Percentiles rank a stretch among this genome's conserved stretches.
These are phyloP conservation scores for Apiotrichum siamense DNA, from an alignment of 1,284 basidiomycete species.

Conservation along the genomic window DNA sequence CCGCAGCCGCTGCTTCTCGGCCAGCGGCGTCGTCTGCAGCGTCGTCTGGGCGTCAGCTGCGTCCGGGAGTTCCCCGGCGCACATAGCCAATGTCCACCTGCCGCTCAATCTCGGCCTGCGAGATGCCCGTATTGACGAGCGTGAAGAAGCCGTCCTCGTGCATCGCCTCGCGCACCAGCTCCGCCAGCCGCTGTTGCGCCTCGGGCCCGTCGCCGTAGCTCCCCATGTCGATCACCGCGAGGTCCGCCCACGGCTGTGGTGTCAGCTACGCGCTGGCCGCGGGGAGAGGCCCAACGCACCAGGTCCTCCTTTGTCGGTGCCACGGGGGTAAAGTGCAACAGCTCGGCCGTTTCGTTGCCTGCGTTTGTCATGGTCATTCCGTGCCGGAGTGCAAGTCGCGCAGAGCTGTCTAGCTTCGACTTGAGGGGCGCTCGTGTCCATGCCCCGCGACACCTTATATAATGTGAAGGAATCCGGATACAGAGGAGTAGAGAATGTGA, in stretches of 20 bases:
- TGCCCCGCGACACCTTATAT: no score
- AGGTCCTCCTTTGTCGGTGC: conserved; percentile 2
- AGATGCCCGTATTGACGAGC: conserved; percentile 12
- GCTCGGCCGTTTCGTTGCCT: not conserved
- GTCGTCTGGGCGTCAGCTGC: conserved; percentile 15
- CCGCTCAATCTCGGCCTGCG: conserved; percentile 15
- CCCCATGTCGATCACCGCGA: conserved; percentile 18
- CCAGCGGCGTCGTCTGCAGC: conserved; percentile 15
- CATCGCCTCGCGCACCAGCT: conserved; percentile 18
- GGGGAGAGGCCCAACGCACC: not conserved
- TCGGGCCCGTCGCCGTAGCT: conserved; percentile 11
- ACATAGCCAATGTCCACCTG: conserved; percentile 27
- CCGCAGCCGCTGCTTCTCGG: conserved; percentile 17
- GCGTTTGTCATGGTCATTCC: not conserved
- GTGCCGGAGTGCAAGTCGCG: no score
- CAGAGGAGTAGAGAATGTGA: no score
- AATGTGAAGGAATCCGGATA: no score
- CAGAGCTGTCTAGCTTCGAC: no score
- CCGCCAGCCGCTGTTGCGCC: conserved; percentile 11
- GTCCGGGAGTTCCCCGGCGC: not conserved
- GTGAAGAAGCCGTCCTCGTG: conserved; percentile 22
- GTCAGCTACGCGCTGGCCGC: no score
- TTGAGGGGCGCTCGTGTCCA: no score
- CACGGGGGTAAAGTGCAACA: conserved; percentile 15
- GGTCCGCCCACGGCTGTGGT: conserved; percentile 21